phyloP scores from a whole-genome alignment of 164 flowering plant species.

The Houttuynia cordata region DNA sequence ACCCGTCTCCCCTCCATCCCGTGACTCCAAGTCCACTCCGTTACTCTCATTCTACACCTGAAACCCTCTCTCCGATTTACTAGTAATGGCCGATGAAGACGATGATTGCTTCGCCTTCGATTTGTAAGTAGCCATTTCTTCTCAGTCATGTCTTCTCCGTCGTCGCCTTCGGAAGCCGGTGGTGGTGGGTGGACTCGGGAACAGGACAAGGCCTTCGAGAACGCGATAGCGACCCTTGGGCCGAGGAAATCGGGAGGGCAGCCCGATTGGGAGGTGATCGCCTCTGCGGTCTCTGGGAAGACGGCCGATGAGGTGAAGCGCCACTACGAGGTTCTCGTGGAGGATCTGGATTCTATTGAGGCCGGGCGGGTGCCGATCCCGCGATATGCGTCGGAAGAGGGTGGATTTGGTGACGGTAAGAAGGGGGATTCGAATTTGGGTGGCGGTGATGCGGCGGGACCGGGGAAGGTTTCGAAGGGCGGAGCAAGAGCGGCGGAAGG shows the following conservation, averaged over 20 bases:
- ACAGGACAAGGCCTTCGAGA: conserved; percentile 72
- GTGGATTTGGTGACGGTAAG: conserved; percentile 11
- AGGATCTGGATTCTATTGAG: conserved; percentile 64
- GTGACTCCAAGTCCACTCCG: neutral
- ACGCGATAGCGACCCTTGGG: conserved; percentile 49
- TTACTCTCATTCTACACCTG: neutral
- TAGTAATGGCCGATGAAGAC: neutral
- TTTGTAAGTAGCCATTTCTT: neutral
- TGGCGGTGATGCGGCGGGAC: conserved; percentile 17
- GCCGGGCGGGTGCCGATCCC: conserved; percentile 60
- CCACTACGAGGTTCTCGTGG: conserved; percentile 45
- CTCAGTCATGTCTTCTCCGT: neutral
- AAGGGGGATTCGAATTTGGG: conserved; percentile 10
- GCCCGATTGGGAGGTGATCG: conserved; percentile 47
- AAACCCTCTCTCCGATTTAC: neutral
- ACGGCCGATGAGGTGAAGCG: conserved; percentile 39
- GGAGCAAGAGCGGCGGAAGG: conserved; percentile 76
- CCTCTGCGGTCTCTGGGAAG: conserved; percentile 43
- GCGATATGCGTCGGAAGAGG: conserved; percentile 33
- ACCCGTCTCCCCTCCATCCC: neutral
- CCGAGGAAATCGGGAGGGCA: conserved; percentile 9
- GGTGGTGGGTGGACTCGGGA: conserved; percentile 61
- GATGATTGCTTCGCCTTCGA: neutral
- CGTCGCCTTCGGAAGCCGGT: neutral
- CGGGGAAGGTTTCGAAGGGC: conserved; percentile 33